Base-by-base conservation (phyloP, 768 basidiomycete species). In the Psilocybe sp. region DNA sequence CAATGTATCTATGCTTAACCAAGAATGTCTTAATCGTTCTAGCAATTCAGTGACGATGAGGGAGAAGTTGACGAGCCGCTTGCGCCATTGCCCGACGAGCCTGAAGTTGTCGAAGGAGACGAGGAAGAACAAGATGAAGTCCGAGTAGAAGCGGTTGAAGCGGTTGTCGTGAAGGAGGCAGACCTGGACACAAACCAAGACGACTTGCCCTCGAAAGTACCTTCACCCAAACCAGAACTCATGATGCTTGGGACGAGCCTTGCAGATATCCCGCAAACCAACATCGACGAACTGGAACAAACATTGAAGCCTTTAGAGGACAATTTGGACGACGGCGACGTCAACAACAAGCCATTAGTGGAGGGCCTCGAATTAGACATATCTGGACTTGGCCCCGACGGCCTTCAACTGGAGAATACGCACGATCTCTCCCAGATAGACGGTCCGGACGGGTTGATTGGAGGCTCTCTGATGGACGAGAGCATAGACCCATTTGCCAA, bases 21-120 rank as follows among this genome's bases (percentile, higher is more conserved):
- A 28, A 28, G 23, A 7, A 28, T 7, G 7, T 28, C 23, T 28
- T 32, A 39, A 46, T 47, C 33, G 53, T 46, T 52, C n/a, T 53
- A 93, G 90, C 87, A 91, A 77, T 93, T 92, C 59, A 90, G 87
- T 60, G 90, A 92, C 60, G 88, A 92, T 51, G 91, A 92, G 60
- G 87, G 80, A 44, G 86, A 83, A 54, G 80, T 72, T 0, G 88
- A 92, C 57, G 87, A 89, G 59, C 89, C 89, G 12, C 75, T 92
- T 19, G 90, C 82, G 1, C 90, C 90, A 14, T 72, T 92, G 38
- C 90, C 88, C 4, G 79, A 81, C 49, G 89, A 91, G 56, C 80
- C 84, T 19, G 89, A 92, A 63, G 80, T 80, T 7, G 82, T 80
- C 0, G 90, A 91, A 40, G 79, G 79, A 40, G 84, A 87, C 44